Evolutionary conservation across 2,329 filamentous ascomycete species (phyloP).

Genomic region (Pezicula radicicola): DNA sequence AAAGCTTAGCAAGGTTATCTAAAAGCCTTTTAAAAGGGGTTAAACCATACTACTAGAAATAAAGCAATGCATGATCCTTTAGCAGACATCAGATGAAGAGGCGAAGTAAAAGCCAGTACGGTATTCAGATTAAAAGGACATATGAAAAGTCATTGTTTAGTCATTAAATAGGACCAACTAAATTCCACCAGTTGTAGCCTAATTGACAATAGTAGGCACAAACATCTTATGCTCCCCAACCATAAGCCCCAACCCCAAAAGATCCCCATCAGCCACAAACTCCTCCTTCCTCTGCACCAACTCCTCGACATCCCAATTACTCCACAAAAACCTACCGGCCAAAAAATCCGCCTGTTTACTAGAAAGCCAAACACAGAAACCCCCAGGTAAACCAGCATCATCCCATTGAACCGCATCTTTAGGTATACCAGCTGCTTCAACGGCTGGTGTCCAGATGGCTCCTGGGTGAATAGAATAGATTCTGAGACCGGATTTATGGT

Average conservation of each 20-base stretch:
- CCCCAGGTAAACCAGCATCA: slow-evolving; percentile 7
- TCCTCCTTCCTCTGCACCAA: slow-evolving; percentile 12
- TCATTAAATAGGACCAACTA: too few relatives aligned
- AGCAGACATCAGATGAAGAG: too few relatives aligned
- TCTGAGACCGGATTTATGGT: neutral
- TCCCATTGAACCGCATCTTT: neutral
- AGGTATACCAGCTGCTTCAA: neutral
- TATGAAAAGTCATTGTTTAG: too few relatives aligned
- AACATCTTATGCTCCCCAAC: neutral
- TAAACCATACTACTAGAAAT: too few relatives aligned
- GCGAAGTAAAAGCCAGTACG: too few relatives aligned
- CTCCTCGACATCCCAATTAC: slow-evolving; percentile 39
- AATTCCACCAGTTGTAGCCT: too few relatives aligned
- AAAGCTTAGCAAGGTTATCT: too few relatives aligned
- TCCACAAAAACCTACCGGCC: slow-evolving; percentile 32
- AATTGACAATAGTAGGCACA: neutral
- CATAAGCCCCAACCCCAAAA: neutral
- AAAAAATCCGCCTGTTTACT: slow-evolving; percentile 34
- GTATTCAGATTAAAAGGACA: too few relatives aligned
- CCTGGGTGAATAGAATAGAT: neutral
- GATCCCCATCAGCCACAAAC: neutral
- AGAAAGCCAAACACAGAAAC: neutral
- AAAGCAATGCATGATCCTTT: too few relatives aligned
- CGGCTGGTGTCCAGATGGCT: neutral
- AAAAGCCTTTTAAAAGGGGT: too few relatives aligned